These are phyloP conservation scores for Syzygium aromaticum DNA, from an alignment of 345 rosid genomes.

Conservation along the genomic window DNA sequence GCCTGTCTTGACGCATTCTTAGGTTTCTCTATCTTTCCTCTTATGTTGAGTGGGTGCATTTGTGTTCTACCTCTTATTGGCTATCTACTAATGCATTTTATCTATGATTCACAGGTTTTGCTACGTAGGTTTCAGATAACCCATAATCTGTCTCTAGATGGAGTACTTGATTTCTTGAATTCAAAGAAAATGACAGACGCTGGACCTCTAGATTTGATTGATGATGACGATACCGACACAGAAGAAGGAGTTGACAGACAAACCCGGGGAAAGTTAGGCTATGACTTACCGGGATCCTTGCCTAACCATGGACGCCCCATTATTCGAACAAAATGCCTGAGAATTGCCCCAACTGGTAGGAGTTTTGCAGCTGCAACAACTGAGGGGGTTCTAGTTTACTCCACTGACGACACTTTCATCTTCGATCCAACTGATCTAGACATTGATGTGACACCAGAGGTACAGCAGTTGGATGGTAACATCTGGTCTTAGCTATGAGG, in stretches of 20 bases:
- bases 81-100: not conserved
- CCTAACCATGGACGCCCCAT: slow-evolving; percentile 77
- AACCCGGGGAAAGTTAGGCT: slow-evolving; percentile 62
- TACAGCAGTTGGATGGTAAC: slow-evolving; percentile 11
- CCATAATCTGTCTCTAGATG: slow-evolving; percentile 78
- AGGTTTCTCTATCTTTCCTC: not conserved
- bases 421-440: slow-evolving; percentile 98
- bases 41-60: not conserved
- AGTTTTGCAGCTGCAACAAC: slow-evolving; percentile 94
- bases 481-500: not conserved
- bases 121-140: slow-evolving; percentile 82
- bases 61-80: not conserved
- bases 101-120: slow-evolving; percentile 45
- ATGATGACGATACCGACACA: slow-evolving; percentile 66
- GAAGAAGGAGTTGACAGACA: slow-evolving; percentile 86
- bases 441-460: slow-evolving; percentile 96
- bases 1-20: not conserved
- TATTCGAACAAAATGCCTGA: slow-evolving; percentile 69
- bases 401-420: slow-evolving; percentile 84
- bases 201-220: slow-evolving; percentile 89
- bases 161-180: slow-evolving; percentile 88
- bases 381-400: slow-evolving; percentile 85
- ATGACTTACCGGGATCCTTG: slow-evolving; percentile 83
- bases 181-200: slow-evolving; percentile 96
- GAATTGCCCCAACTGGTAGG: slow-evolving; percentile 93